Base-by-base conservation (phyloP, 1,284 basidiomycete species). In the Boletus mariae region DNA sequence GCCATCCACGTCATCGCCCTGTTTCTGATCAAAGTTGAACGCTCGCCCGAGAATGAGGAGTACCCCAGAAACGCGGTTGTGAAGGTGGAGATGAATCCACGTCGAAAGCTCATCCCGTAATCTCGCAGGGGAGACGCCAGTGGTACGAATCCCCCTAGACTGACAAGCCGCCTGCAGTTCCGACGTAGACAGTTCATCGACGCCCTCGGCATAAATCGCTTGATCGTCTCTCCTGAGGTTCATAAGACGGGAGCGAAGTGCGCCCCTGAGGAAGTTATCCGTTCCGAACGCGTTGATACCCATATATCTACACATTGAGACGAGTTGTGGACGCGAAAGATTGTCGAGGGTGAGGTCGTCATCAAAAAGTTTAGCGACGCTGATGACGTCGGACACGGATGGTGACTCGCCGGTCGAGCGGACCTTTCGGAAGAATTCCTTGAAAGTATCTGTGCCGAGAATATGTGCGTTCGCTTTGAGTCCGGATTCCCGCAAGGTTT, bases 401-500 rank as follows among this genome's bases (percentile, higher is more conserved):
- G 96, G 96, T 1, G 86, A 82, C 76, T 98, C 96, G 54, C 96
- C 96, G 1, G 95, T 99, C 8, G 92, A 90, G 53, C 96, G 89
- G 56, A 98, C 91, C 77, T 99, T 99, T 68, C 94, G 85, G 87
- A 99, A 99, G 75, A 99, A 99, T 72, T 98, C 94, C 68, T 98
- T 98, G 80, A 99, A 99, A 51, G 94, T 93, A 57, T 98, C 94
- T 49, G 84, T 91, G 56, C 92, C 92, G 53, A 98, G 84, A 55
- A 99, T 95, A 64, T 90, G 89, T 17, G 85, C 84, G 66, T 96
- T 95, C 7, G 92, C 92, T 70, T 92, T 94, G 54, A 98, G 78
- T 40, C 93, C 94, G 13, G 92, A 94, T 72, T 98, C 96, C 46
- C 90, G 85, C 53, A 99, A 83, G 2, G 97, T 98, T 71, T 98